phyloP scores from a whole-genome alignment of 2,329 filamentous ascomycete species.

The Pseudonectria foliicola region DNA sequence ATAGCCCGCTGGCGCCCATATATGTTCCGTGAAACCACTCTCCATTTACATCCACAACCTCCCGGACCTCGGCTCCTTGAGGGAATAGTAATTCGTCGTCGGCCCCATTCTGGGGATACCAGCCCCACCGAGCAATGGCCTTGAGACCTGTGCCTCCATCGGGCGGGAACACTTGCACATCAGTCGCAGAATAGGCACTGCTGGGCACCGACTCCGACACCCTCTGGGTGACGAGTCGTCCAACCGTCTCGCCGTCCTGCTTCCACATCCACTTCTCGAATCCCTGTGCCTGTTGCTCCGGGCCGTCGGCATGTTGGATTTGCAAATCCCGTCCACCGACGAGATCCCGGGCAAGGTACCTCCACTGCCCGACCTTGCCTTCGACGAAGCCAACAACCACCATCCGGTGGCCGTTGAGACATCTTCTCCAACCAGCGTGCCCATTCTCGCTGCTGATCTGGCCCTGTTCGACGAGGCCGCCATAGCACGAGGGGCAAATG shows the following conservation, averaged over 20 bases:
- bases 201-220: constrained; percentile 39
- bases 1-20: constrained; percentile 70
- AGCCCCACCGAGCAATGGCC: constrained; percentile 65
- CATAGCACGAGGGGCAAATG: constrained; percentile 74
- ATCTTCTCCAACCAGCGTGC: constrained; percentile 74
- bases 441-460: constrained; percentile 71
- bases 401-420: constrained; percentile 77
- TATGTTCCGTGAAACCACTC: constrained; percentile 89
- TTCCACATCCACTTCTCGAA: constrained; percentile 49
- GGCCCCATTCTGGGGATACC: constrained; percentile 60
- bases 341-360: constrained; percentile 62
- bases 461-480: constrained; percentile 52
- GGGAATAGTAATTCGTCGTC: constrained; percentile 80
- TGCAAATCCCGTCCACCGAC: constrained; percentile 70
- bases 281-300: constrained; percentile 25
- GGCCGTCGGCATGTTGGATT: constrained; percentile 42
- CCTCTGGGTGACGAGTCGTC: constrained; percentile 44
- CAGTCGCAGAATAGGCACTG: constrained; percentile 19
- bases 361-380: constrained; percentile 56
- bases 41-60: constrained; percentile 80
- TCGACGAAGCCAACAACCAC: constrained; percentile 70
- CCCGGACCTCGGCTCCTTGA: constrained; percentile 70
- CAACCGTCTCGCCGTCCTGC: constrained; percentile 30
- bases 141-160: constrained; percentile 65
- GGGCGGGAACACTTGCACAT: constrained; percentile 52